Evolutionary conservation across 2,329 filamentous ascomycete species (phyloP).

Genomic region (Rhynchosporium graminicola): DNA sequence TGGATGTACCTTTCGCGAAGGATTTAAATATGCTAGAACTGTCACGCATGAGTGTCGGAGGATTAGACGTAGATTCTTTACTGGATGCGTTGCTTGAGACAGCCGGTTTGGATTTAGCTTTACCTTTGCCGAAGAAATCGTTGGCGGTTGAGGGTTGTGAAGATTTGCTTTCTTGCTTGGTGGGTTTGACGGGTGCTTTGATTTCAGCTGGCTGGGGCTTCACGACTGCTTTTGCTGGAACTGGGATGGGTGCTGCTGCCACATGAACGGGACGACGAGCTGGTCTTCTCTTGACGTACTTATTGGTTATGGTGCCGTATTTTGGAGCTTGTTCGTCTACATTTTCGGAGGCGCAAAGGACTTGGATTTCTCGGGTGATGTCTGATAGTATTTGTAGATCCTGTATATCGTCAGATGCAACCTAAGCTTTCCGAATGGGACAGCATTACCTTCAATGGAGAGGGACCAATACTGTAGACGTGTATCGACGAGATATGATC

Average conservation of each 20-base stretch:
- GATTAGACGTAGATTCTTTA: constrained; percentile 36
- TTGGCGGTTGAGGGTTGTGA: constrained; percentile 39
- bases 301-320: constrained; percentile 77
- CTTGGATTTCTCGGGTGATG: constrained; percentile 62
- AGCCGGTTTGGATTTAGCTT: constrained; percentile 31
- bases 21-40: constrained; percentile 72
- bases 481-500: constrained; percentile 77
- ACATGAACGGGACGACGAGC: constrained; percentile 31
- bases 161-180: constrained; percentile 30
- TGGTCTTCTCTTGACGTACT: constrained; percentile 57
- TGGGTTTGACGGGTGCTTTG: constrained; percentile 23
- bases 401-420: constrained; percentile 29
- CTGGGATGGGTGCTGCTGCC: constrained; percentile 41
- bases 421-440: background rate
- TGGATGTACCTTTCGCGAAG: constrained; percentile 71
- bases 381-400: constrained; percentile 73
- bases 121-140: constrained; percentile 44
- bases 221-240: constrained; percentile 28
- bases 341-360: constrained; percentile 58
- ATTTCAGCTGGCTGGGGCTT: constrained; percentile 22
- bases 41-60: constrained; percentile 54
- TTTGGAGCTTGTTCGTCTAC: constrained; percentile 57
- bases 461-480: constrained; percentile 79
- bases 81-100: constrained; percentile 27
- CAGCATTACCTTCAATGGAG: constrained; percentile 60